Conservation (phyloP, 202 grass and related monocot species). For the Schoenoplectus tabernaemontani region DNA sequence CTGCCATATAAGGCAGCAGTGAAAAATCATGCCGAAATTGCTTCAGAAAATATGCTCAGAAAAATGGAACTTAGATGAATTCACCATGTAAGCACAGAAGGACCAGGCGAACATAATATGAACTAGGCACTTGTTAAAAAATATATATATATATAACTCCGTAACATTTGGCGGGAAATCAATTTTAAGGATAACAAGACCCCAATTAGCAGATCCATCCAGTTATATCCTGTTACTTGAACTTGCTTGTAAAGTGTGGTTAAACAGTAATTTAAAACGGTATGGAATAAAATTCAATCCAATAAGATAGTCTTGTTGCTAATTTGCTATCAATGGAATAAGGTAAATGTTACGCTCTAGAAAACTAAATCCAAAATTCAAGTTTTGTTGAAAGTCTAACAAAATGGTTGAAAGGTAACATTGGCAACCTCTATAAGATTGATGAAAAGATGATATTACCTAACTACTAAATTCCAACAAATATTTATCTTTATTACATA, state of each 20-base stretch:
- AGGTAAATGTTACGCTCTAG: background rate
- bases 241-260: background rate
- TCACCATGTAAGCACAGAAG: background rate
- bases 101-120: background rate
- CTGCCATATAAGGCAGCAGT: background rate
- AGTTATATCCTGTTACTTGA: background rate
- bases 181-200: background rate
- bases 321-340: background rate
- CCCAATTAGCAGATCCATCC: background rate
- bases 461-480: conserved; percentile 1
- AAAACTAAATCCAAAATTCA: background rate
- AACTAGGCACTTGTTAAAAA: background rate
- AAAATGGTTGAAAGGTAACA: background rate
- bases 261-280: background rate
- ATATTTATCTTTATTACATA: conserved; percentile 20
- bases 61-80: background rate
- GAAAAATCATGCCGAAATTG: background rate
- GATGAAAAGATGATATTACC: background rate
- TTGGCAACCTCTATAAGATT: background rate
- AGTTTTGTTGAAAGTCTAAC: background rate
- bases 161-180: background rate
- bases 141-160: background rate
- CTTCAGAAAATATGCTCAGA: background rate
- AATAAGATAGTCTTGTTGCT: background rate
- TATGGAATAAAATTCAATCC: background rate